A percentile compares a stretch with the other conserved stretches of the same genome.
Conservation (phyloP, 2,329 filamentous ascomycete genomes). For the Clarireedia sp. region DNA sequence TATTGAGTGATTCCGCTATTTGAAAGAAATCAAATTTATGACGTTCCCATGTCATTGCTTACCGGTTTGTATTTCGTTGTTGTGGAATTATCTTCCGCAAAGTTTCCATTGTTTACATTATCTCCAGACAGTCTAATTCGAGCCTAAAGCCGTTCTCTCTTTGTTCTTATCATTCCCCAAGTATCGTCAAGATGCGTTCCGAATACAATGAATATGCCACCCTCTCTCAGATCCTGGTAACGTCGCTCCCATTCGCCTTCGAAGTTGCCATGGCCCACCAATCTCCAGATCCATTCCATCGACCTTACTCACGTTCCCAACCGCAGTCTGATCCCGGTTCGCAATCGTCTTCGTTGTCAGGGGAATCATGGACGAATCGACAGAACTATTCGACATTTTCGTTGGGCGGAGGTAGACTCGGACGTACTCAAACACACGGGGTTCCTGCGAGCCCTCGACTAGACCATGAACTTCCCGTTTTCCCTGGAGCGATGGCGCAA, state of each 20-base stretch:
- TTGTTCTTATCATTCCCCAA: not conserved
- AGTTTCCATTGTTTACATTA: not conserved
- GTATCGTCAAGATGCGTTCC: not conserved
- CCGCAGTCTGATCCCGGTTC: not conserved
- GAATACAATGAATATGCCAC: not conserved
- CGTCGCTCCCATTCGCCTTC: not conserved
- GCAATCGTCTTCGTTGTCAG: not conserved
- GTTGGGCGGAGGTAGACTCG: not conserved
- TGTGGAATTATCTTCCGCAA: not conserved
- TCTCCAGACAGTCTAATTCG: not conserved
- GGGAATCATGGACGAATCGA: conserved; percentile 1
- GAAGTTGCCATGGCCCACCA: not conserved
- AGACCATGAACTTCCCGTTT: not conserved
- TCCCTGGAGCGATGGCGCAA: not conserved
- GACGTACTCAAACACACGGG: not conserved
- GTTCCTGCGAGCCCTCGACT: not conserved
- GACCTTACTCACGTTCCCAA: not conserved
- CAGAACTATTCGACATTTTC: not conserved
- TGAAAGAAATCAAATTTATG: not conserved
- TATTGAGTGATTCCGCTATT: not conserved
- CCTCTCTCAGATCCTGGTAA: not conserved
- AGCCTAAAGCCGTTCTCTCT: not conserved
- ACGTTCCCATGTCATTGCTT: not conserved
- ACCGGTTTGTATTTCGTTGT: not conserved
- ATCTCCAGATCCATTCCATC: not conserved